A percentile compares a stretch with the other conserved stretches of the same genome.
These are phyloP conservation scores for Globisporangium cederbergense DNA, from an alignment of 352 stramenopile genomes.

Conservation along the genomic window DNA sequence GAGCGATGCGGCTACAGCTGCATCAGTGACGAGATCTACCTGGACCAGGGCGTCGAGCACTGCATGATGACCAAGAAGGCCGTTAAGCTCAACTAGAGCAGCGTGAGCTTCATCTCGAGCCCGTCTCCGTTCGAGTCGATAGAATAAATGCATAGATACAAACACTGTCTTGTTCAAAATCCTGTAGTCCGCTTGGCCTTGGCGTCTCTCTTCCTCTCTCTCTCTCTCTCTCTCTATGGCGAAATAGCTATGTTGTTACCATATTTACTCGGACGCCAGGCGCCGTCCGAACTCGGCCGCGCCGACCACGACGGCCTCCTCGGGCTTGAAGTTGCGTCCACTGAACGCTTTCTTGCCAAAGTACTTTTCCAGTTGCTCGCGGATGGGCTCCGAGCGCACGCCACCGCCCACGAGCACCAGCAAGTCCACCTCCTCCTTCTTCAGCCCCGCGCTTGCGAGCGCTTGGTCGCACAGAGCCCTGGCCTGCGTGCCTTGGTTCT, in stretches of 20 bases:
- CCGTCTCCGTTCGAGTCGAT: background rate
- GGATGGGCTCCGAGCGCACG: constrained; percentile 47
- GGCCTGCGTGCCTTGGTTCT: constrained; percentile 31
- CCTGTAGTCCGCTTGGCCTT: too few relatives aligned
- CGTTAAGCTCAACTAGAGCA: background rate
- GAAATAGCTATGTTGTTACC: background rate
- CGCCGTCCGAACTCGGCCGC: constrained; percentile 54
- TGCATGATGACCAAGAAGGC: constrained; percentile 25
- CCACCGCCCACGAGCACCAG: constrained; percentile 63
- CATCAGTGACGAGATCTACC: constrained; percentile 44
- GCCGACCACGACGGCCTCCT: constrained; percentile 60
- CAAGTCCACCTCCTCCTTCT: constrained; percentile 34
- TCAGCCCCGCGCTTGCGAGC: constrained; percentile 33
- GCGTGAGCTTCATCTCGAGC: background rate
- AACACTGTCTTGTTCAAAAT: constrained; percentile 1
- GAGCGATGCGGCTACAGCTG: constrained; percentile 61
- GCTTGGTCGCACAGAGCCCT: constrained; percentile 31
- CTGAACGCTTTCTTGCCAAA: constrained; percentile 47
- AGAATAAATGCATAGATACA: background rate
- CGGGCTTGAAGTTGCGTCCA: constrained; percentile 45
- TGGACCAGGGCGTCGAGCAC: constrained; percentile 52
- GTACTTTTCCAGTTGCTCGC: constrained; percentile 41
- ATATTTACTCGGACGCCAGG: constrained; percentile 20
- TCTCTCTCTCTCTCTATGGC: background rate
- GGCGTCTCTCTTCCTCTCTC: too few relatives aligned